Conservation (phyloP, 768 basidiomycete genomes). For the Leccinum barrowsii region DNA sequence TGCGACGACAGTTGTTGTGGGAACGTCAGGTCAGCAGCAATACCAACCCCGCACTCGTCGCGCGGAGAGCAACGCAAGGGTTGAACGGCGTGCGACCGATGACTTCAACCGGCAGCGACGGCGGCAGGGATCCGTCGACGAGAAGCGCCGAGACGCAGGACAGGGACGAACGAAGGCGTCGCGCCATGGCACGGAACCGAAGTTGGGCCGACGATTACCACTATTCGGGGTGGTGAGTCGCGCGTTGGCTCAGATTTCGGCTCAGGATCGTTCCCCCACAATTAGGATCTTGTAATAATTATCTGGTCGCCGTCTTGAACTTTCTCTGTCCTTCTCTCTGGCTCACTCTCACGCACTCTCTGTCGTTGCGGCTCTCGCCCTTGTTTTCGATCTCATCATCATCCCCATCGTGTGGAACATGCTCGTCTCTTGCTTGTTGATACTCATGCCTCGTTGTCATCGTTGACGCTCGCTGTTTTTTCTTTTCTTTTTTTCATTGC, state of each 20-base stretch:
- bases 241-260: neutral
- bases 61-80: constrained; percentile 28
- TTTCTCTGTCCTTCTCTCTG: neutral
- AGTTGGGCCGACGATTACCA: constrained; percentile 73
- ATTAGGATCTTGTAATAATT: neutral
- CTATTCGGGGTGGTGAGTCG: constrained; percentile 55
- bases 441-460: constrained; percentile 8
- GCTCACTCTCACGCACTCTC: neutral
- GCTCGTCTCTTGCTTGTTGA: constrained; percentile 19
- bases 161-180: constrained; percentile 39
- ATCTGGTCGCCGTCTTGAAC: neutral
- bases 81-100: constrained; percentile 33
- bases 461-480: constrained; percentile 11
- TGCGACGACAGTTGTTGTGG: constrained; percentile 80
- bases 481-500: constrained; percentile 1
- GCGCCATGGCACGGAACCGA: constrained; percentile 54
- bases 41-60: constrained; percentile 41
- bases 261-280: neutral
- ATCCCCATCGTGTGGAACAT: constrained; percentile 15
- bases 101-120: constrained; percentile 29
- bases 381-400: constrained; percentile 15
- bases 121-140: constrained; percentile 8
- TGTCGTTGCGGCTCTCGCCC: constrained; percentile 14
- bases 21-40: constrained; percentile 62
- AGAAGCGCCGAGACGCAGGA: constrained; percentile 29